A percentile compares a stretch with the other conserved stretches of the same genome.
These are phyloP conservation scores for Leccinum ponderosum DNA, from an alignment of 1,284 basidiomycete genomes.

Conservation along the genomic window DNA sequence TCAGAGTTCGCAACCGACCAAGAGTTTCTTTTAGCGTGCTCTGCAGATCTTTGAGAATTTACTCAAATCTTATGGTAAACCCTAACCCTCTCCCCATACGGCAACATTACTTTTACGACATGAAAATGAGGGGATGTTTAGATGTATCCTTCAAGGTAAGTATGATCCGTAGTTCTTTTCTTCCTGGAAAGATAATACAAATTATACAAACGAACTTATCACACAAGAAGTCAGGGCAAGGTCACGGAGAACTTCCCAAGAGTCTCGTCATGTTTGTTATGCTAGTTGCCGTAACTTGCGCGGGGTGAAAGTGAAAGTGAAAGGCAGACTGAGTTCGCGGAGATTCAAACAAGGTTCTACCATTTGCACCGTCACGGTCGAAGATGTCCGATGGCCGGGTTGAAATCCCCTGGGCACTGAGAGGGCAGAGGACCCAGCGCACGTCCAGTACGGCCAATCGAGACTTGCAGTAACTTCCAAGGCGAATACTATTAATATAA, in stretches of 20 bases:
- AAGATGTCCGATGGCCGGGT: slow-evolving; percentile 47
- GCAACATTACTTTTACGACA: background rate
- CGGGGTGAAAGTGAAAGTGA: slow-evolving; percentile 5
- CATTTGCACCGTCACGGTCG: slow-evolving; percentile 3
- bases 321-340: background rate
- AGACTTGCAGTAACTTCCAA: slow-evolving; percentile 53
- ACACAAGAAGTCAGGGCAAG: background rate
- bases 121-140: background rate
- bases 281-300: slow-evolving; percentile 13
- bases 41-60: background rate
- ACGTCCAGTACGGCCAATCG: slow-evolving; percentile 50
- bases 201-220: background rate
- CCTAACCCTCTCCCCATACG: background rate
- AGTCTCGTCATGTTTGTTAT: background rate
- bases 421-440: slow-evolving; percentile 38
- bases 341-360: background rate
- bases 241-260: background rate
- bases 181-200: background rate
- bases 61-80: background rate
- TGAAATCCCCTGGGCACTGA: slow-evolving; percentile 44
- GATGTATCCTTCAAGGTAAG: background rate
- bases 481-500: slow-evolving; percentile 33
- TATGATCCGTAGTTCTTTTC: background rate
- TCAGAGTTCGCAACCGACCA: background rate
- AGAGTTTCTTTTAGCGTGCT: background rate